A percentile compares a stretch with the other conserved stretches of the same genome.
These are phyloP conservation scores for Claviceps monticola DNA, from an alignment of 2,329 filamentous ascomycete genomes.

Conservation along the genomic window DNA sequence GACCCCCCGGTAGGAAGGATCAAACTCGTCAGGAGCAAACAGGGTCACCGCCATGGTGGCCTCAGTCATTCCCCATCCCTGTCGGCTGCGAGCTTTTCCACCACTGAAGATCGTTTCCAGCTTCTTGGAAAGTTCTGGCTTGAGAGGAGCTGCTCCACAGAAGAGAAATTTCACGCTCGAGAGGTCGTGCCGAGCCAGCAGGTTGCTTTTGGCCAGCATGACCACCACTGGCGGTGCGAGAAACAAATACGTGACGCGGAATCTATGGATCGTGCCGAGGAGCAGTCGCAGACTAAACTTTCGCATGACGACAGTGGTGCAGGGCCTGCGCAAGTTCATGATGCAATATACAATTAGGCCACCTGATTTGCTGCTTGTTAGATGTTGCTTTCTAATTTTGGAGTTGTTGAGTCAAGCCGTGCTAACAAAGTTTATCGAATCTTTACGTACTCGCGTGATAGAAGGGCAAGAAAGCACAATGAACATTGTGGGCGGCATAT, in stretches of 20 bases:
- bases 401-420: too few relatives aligned
- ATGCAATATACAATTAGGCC: not conserved
- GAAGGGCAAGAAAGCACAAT: not conserved
- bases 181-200: constrained; percentile 52
- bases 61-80: constrained; percentile 52
- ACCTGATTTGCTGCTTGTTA: not conserved
- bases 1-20: not conserved
- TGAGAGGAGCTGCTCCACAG: constrained; percentile 63
- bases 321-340: not conserved
- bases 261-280: constrained; percentile 49
- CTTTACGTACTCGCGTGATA: not conserved
- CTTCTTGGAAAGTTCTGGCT: constrained; percentile 51
- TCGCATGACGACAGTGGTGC: not conserved
- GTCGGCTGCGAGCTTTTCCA: not conserved
- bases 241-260: constrained; percentile 53
- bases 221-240: constrained; percentile 72
- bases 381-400: too few relatives aligned
- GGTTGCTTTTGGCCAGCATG: constrained; percentile 49
- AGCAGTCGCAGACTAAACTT: constrained; percentile 12
- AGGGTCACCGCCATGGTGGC: constrained; percentile 49
- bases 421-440: too few relatives aligned
- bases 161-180: constrained; percentile 51
- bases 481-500: not conserved
- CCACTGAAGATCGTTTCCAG: constrained; percentile 28
- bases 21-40: constrained; percentile 43